Percentiles rank a stretch among this genome's conserved stretches.
Conservation (phyloP, 2,329 filamentous ascomycete species). For the Curvularia eragrostidis region DNA sequence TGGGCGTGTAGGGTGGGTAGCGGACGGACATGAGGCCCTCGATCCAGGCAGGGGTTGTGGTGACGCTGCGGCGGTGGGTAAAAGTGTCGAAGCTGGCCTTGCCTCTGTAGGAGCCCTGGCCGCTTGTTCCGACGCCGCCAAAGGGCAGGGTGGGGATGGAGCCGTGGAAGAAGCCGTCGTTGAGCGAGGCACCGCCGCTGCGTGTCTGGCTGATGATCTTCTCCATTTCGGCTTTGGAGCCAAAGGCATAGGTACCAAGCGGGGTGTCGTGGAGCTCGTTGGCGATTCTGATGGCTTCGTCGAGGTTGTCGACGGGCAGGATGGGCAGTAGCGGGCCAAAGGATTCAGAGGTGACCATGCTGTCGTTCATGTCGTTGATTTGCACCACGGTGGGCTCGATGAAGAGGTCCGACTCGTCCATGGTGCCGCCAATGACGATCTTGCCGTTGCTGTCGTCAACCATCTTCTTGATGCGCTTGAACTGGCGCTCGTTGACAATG, state of each 20-base stretch:
- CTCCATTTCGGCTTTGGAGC: conserved; percentile 76
- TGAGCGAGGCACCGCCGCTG: conserved; percentile 60
- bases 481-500: conserved; percentile 82
- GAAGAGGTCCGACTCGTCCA: conserved; percentile 79
- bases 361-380: conserved; percentile 75
- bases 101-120: conserved; percentile 78
- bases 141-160: conserved; percentile 76
- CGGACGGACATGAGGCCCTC: conserved; percentile 71
- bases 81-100: conserved; percentile 74
- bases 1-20: conserved; percentile 65
- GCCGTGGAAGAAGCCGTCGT: conserved; percentile 72
- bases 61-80: conserved; percentile 66
- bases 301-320: conserved; percentile 77
- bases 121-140: conserved; percentile 82
- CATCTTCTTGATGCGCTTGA: conserved; percentile 85
- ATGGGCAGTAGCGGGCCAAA: conserved; percentile 94
- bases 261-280: conserved; percentile 84
- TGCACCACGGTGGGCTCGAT: conserved; percentile 95
- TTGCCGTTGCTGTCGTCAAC: conserved; percentile 83
- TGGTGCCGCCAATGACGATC: conserved; percentile 84
- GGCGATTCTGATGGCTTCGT: conserved; percentile 82
- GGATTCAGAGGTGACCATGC: conserved; percentile 80
- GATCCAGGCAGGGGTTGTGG: conserved; percentile 70
- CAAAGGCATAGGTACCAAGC: conserved; percentile 84
- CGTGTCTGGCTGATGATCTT: conserved; percentile 62